Evolutionary conservation across 345 rosid species (phyloP).

Genomic region (Heritiera fomes): DNA sequence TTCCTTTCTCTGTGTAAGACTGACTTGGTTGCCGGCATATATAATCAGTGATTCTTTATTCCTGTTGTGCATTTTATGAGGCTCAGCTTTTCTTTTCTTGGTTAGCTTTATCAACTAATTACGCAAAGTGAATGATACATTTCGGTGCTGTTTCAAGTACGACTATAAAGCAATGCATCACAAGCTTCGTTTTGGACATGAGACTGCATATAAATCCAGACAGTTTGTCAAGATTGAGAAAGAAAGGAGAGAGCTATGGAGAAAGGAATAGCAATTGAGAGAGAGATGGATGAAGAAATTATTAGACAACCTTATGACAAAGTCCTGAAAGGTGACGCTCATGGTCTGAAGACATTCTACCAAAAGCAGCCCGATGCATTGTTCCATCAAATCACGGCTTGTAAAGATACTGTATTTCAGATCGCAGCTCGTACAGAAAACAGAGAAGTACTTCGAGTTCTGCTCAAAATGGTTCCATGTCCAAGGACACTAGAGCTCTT

Average conservation of each 20-base stretch:
- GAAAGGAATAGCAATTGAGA: neutral
- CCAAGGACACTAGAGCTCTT: neutral
- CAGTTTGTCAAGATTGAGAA: neutral
- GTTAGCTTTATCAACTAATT: slow-evolving; percentile 1
- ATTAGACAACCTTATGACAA: neutral
- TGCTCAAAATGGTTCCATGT: neutral
- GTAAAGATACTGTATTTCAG: slow-evolving; percentile 14
- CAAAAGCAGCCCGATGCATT: neutral
- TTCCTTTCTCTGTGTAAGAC: no score
- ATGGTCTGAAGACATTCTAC: neutral
- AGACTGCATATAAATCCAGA: no score
- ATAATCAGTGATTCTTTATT: no score
- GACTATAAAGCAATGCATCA: neutral
- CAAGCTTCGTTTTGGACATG: no score
- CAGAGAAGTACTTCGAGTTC: neutral
- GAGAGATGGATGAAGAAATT: neutral
- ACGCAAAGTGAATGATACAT: neutral
- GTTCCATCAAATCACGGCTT: neutral
- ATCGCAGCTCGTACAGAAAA: neutral
- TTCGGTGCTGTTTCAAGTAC: neutral
- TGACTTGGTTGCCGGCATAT: no score
- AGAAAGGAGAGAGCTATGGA: neutral
- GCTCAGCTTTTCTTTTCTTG: neutral
- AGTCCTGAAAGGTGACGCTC: neutral
- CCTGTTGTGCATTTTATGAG: no score